These are phyloP conservation scores for Fomitopsis palustris DNA, from an alignment of 1,284 basidiomycete species.

Conservation along the genomic window DNA sequence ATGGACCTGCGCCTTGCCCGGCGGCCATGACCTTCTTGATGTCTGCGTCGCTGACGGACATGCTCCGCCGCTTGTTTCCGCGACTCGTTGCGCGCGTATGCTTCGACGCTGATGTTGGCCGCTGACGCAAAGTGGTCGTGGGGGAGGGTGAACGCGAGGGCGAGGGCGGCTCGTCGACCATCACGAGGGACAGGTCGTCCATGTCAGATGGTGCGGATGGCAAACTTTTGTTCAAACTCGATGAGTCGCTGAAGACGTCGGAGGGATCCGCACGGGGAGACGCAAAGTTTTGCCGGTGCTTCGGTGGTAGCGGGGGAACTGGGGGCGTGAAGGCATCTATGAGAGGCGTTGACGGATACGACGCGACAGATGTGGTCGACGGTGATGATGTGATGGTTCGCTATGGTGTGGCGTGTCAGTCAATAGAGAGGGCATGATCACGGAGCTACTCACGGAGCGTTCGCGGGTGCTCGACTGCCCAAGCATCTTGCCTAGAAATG, in stretches of 20 bases:
- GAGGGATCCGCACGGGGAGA: conserved; percentile 38
- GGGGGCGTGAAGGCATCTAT: conserved; percentile 59
- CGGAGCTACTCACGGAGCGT: conserved; percentile 51
- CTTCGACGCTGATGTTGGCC: conserved; percentile 9
- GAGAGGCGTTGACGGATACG: conserved; percentile 32
- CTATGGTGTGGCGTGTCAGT: conserved; percentile 21
- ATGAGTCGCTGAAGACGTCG: conserved; percentile 47
- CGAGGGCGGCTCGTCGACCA: conserved; percentile 39
- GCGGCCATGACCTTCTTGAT: conserved; percentile 42
- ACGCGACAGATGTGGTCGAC: conserved; percentile 31
- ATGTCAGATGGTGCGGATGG: conserved; percentile 50
- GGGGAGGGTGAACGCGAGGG: conserved; percentile 35
- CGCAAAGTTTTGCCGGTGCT: conserved; percentile 26
- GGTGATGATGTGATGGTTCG: conserved; percentile 43
- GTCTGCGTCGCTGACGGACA: conserved; percentile 71
- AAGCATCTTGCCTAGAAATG: conserved; percentile 74
- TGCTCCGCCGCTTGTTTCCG: conserved; percentile 60
- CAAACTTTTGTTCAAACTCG: conserved; percentile 49
- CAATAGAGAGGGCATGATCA: conserved; percentile 8
- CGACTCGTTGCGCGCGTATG: conserved; percentile 26
- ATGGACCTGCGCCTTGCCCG: conserved; percentile 22
- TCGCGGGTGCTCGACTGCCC: conserved; percentile 62
- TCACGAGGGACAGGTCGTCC: conserved; percentile 52
- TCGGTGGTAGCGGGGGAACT: conserved; percentile 66
- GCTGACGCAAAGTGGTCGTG: conserved; percentile 24